Base-by-base conservation (phyloP, 208 protist species). In the Tetramitus jugosus region DNA sequence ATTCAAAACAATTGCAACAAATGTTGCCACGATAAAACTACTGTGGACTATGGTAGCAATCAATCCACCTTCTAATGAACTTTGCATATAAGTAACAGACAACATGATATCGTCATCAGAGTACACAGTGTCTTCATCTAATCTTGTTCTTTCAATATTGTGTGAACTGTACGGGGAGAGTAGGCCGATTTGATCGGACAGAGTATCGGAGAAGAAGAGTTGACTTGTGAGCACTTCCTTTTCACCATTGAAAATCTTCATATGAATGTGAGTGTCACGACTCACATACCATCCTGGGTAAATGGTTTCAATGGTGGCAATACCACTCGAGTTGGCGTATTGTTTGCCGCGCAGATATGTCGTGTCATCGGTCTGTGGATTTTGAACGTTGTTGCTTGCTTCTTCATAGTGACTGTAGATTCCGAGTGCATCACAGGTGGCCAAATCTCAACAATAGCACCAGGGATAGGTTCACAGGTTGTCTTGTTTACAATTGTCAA, bases 381-480 rank as follows among this genome's bases (percentile, higher is more conserved):
- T 78, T 43, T 52, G 46, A 60, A 26, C 3, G 31, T 60, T 60
- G 3, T 60, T 60, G 14, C 23, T 33, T 33, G 60, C 62, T 45
- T 72, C 65, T 33, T 71, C 72, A 60, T 56, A 82, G 75, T 82
- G 75, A 6, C 74, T 79, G 49, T 82, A 82, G 53, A 45, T 23
- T 31, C 79, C 79, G 0, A 60, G 14, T 17, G 46, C 31, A 67
- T 79, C 75, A 56, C 79, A 82, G 40, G n/a, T n/a, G 79, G 79
- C 79, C 79, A 82, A 37, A 82, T 79, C 23, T 82, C 79, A 60
- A 82, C 79, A 7, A 67, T 64, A 23, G 67, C 64, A 39, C n/a
- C 35, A 29, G 2, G 1, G 3, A 69, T 60, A n/a, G 56, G 35
- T n/a, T 45, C 31, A 69, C 79, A 82, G 20, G 79, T 79, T 37